phyloP scores from a whole-genome alignment of 768 basidiomycete genomes.

The Agaricus sinodeliciosus region DNA sequence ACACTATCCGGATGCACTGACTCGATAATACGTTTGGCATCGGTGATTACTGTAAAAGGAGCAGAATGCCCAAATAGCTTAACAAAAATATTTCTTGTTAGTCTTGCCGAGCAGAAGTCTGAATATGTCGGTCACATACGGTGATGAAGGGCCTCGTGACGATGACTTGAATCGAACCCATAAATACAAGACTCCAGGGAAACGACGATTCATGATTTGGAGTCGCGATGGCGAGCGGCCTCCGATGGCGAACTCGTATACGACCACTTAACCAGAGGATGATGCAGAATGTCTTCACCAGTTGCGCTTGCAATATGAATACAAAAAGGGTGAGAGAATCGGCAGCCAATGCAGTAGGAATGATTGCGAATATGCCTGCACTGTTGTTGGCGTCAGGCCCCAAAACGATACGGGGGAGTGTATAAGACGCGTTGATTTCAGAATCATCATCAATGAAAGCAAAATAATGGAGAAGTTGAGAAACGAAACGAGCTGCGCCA shows the following conservation, averaged over 20 bases:
- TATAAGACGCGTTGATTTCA: conserved; percentile 8
- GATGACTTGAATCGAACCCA: conserved; percentile 21
- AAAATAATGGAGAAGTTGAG: conserved; percentile 49
- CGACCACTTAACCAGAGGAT: conserved; percentile 49
- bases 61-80: conserved; percentile 8
- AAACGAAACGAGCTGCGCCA: conserved; percentile 39
- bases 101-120: neutral
- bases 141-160: conserved; percentile 18
- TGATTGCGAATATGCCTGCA: conserved; percentile 42
- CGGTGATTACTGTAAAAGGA: conserved; percentile 45
- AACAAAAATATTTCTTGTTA: neutral
- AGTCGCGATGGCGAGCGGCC: neutral
- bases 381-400: conserved; percentile 25
- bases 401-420: conserved; percentile 23
- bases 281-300: conserved; percentile 43
- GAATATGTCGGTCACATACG: conserved; percentile 13
- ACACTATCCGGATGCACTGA: conserved; percentile 53
- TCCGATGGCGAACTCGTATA: conserved; percentile 26
- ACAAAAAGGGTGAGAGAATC: conserved; percentile 25
- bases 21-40: conserved; percentile 42
- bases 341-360: conserved; percentile 30
- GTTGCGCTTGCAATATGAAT: conserved; percentile 34
- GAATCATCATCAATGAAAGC: conserved; percentile 25
- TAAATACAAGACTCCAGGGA: conserved; percentile 42
- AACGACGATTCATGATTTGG: conserved; percentile 16